phyloP scores from a whole-genome alignment of 2,329 filamentous ascomycete genomes.

The Fusarium torreyae region DNA sequence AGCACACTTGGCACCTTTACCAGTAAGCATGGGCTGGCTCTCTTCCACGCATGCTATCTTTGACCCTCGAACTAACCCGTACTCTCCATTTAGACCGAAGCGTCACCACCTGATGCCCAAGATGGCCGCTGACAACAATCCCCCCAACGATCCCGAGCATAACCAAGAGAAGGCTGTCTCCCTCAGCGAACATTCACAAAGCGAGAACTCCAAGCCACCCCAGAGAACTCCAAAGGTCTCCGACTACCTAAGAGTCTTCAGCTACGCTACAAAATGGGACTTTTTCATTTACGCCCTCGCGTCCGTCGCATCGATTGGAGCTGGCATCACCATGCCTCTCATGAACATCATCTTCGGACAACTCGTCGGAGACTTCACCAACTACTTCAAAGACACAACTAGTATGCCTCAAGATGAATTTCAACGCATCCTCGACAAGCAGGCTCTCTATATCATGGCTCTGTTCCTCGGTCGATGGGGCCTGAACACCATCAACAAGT shows the following conservation, averaged over 20 bases:
- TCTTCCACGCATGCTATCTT: too few relatives aligned
- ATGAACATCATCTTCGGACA: slow-evolving; percentile 57
- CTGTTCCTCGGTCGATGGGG: slow-evolving; percentile 46
- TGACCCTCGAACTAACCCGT: background rate
- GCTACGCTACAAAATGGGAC: slow-evolving; percentile 53
- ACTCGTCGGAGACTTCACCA: slow-evolving; percentile 51
- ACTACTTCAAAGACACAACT: slow-evolving; percentile 46
- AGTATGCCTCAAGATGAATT: slow-evolving; percentile 29
- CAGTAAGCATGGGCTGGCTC: background rate
- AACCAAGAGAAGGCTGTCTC: background rate
- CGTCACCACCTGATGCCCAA: accelerated
- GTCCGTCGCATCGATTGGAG: slow-evolving; percentile 52
- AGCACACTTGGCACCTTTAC: too few relatives aligned
- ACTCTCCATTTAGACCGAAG: accelerated
- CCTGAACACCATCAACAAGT: slow-evolving; percentile 46
- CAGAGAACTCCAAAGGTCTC: slow-evolving; percentile 34
- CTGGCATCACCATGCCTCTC: slow-evolving; percentile 54
- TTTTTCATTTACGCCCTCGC: slow-evolving; percentile 51
- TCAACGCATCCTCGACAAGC: slow-evolving; percentile 24
- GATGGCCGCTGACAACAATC: slow-evolving; percentile 10
- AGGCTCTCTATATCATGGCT: slow-evolving; percentile 49
- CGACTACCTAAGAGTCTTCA: slow-evolving; percentile 50
- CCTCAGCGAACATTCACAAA: background rate
- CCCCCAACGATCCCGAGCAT: background rate
- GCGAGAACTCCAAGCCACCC: background rate